These are phyloP conservation scores for Paramecium caudatum DNA, from an alignment of 73 alveolate species.

Conservation along the genomic window DNA sequence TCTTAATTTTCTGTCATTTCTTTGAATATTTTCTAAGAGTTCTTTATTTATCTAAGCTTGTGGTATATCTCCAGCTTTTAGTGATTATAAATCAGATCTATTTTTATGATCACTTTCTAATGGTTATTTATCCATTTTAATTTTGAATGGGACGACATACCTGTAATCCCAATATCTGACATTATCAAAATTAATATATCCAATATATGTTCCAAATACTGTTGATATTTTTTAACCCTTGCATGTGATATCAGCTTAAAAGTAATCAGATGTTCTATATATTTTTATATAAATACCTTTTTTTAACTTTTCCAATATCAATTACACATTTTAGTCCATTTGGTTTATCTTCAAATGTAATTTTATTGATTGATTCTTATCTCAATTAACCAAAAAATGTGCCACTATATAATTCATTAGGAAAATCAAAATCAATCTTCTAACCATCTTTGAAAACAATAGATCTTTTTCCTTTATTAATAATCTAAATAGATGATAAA, in stretches of 20 bases:
- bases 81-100: slow-evolving; percentile 70
- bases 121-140: slow-evolving; percentile 80
- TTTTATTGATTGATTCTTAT: slow-evolving; percentile 80
- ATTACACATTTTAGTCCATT: slow-evolving; percentile 76
- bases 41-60: slow-evolving; percentile 89
- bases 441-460: slow-evolving; percentile 87
- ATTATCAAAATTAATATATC: slow-evolving; percentile 95
- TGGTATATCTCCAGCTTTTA: slow-evolving; percentile 85
- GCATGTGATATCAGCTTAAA: slow-evolving; percentile 86
- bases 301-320: slow-evolving; percentile 80
- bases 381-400: slow-evolving; percentile 86
- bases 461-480: slow-evolving; percentile 82
- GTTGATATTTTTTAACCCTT: slow-evolving; percentile 78
- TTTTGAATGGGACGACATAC: slow-evolving; percentile 74
- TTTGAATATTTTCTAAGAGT: slow-evolving; percentile 80
- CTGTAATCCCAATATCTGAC: slow-evolving; percentile 97
- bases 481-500: slow-evolving; percentile 52
- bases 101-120: slow-evolving; percentile 80
- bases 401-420: slow-evolving; percentile 84
- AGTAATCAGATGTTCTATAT: slow-evolving; percentile 84
- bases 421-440: slow-evolving; percentile 74
- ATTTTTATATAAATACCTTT: slow-evolving; percentile 56
- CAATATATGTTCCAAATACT: slow-evolving; percentile 94
- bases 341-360: slow-evolving; percentile 80
- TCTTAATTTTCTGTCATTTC: slow-evolving; percentile 72